Evolutionary conservation across 2,329 filamentous ascomycete genomes (phyloP), one percentile per base, ranked within the genome.

Genomic region (Chrysoporthe deuterocubensis): DNA sequence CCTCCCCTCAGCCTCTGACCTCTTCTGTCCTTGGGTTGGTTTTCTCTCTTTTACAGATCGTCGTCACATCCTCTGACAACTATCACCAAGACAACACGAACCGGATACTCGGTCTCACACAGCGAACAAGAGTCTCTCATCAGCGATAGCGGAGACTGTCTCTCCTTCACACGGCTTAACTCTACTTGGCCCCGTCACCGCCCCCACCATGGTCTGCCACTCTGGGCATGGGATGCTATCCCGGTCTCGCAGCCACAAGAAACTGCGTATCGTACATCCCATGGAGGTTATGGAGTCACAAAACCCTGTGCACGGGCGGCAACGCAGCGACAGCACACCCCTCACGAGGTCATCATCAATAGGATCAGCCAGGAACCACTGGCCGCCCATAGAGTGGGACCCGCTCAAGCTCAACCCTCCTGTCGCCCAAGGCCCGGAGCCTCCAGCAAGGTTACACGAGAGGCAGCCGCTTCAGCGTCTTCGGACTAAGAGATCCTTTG

Each of bases 401-500:
- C 75, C 77, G 11, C 73, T 79, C 44, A 74, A 76, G n/a, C 72
- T 77, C 57, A 76, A 79, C 71, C 77, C 76, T 62, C 75, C n/a
- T 43, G 57, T 59, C 46, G n/a, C 57, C n/a, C 57, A 57, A 16
- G 64, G 18, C 18, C 54, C 67, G 21, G 63, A 64, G 59, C 34
- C 54, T 14, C 64, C 67, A 42, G 50, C 42, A 26, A 57, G 62
- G 40, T 34, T 65, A 18, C 69, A 66, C 50, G 69, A 67, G 40
- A 62, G 69, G 9, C 52, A 67, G 43, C 67, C 66, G 7, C 50
- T 46, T 44, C 60, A 58, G 21, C 48, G 56, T 32, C 62, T 65
- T 44, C 64, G 44, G n/a, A 48, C 63, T 9, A 69, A 62, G 50
- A 62, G 59, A 50, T 65, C 67, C 18, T 69, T 40, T 21, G 67